phyloP scores from a whole-genome alignment of 176 grass and related monocot species.

The Thinopyrum elongatum region DNA sequence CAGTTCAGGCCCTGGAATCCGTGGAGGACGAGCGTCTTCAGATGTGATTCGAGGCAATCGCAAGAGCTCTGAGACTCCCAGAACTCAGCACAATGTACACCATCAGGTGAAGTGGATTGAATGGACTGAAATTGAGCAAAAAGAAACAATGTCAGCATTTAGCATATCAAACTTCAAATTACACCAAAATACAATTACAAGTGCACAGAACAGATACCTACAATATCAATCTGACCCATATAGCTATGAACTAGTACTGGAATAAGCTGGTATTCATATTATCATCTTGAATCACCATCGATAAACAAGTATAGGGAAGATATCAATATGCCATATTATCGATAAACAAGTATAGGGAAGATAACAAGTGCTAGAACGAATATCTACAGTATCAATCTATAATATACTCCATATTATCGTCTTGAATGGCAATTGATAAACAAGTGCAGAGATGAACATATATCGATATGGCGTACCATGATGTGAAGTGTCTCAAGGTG shows the following conservation, averaged over 20 bases:
- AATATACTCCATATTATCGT: too few relatives aligned
- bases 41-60: conserved; percentile 33
- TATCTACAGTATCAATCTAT: too few relatives aligned
- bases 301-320: too few relatives aligned
- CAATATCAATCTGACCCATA: neutral
- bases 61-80: conserved; percentile 7
- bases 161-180: neutral
- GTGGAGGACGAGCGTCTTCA: conserved; percentile 18
- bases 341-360: too few relatives aligned
- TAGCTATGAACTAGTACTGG: neutral
- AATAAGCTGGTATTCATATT: neutral
- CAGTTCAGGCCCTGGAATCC: neutral
- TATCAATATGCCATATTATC: too few relatives aligned
- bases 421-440: neutral
- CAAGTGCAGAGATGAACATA: neutral
- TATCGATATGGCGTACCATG: neutral
- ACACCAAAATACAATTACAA: neutral
- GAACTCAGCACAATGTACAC: neutral
- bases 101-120: neutral
- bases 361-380: too few relatives aligned
- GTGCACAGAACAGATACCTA: neutral
- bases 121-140: neutral
- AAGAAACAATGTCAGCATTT: neutral
- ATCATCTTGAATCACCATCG: neutral
- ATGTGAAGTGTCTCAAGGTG: conserved; percentile 35